These are phyloP conservation scores for Cubamyces sp. DNA, from an alignment of 768 basidiomycete genomes.

Conservation along the genomic window DNA sequence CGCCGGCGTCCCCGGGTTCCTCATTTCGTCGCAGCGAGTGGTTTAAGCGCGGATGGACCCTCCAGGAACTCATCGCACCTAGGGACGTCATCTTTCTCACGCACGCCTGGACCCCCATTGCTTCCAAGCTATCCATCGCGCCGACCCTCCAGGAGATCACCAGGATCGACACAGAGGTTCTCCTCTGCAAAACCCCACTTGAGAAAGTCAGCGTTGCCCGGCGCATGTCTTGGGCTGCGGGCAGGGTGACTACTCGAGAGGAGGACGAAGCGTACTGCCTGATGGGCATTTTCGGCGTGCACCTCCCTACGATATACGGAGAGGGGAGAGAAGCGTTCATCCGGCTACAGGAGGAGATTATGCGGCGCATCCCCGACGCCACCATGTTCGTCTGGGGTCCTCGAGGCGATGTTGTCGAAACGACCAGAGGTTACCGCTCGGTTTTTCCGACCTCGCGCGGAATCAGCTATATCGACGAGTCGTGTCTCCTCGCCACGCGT, in stretches of 20 bases:
- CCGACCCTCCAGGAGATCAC: slow-evolving; percentile 1
- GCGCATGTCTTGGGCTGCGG: slow-evolving; percentile 17
- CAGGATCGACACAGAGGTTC: not conserved
- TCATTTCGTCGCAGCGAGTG: not conserved
- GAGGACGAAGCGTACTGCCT: slow-evolving; percentile 20
- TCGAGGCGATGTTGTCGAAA: not conserved
- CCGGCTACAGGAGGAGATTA: slow-evolving; percentile 15
- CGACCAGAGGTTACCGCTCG: not conserved
- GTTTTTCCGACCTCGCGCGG: not conserved
- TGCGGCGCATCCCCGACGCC: not conserved
- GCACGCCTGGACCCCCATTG: not conserved
- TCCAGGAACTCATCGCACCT: slow-evolving; percentile 22
- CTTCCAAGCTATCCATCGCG: not conserved
- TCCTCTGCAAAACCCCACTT: not conserved
- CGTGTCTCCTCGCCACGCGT: not conserved
- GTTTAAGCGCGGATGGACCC: slow-evolving; percentile 14
- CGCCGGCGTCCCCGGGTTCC: not conserved
- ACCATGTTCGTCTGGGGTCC: slow-evolving; percentile 15
- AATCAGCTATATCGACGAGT: not conserved
- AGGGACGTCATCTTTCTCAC: slow-evolving; percentile 7
- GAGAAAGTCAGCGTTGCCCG: not conserved
- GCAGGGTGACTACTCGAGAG: slow-evolving; percentile 2
- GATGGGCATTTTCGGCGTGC: slow-evolving; percentile 12
- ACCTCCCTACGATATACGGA: slow-evolving; percentile 5
- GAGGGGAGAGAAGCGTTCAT: slow-evolving; percentile 12